Base-by-base conservation (phyloP, 1,284 basidiomycete genomes). In the Puccinia polysora region DNA sequence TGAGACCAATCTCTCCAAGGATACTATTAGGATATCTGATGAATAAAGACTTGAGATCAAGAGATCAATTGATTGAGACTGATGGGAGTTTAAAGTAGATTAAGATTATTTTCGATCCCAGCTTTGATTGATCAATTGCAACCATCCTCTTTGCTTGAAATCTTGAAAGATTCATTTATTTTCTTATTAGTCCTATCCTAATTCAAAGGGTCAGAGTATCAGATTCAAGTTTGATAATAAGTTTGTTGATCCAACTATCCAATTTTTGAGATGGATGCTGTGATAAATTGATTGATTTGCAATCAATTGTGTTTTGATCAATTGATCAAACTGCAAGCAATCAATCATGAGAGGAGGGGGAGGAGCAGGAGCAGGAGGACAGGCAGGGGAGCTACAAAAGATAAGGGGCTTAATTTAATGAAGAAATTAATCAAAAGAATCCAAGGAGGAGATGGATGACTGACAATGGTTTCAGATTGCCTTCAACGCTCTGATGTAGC, bases 1-100 rank as follows among this genome's bases (percentile, higher is more conserved):
- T 90, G 55, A 92, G 79, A 2, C 90, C 90, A 7, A 92, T 87
- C 81, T 92, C 90, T 50, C 90, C 90, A 4, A 92, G 81, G 84
- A 91, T 87, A 20, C 89, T 86, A 30, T 80, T 78, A 0, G 88
- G 86, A 76, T 87, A 86, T 0, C 78, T 78, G n/a, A 76, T 73
- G 12, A 92, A 82, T 76, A 86, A 84, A 25, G 75, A 75, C 67
- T 85, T 84, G 45, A 92, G 78, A 25, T 84, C 82, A 15, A n/a
- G 77, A 64, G 3, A 90, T 77, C 50, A 89, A 77, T 32, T 84
- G 79, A 1, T 78, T 76, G 18, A 91, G 82, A 1, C 83, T 77
- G 2, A 82, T 81, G 0, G 89, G 89, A 1, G 86, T 83, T 0
- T 89, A 88, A 23, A 90, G 83, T 60, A 77, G 78, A 14, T 81